Percentiles rank a stretch among this genome's conserved stretches.
Conservation (phyloP, 23 red algal species). For the Gracilaria vermiculophylla region DNA sequence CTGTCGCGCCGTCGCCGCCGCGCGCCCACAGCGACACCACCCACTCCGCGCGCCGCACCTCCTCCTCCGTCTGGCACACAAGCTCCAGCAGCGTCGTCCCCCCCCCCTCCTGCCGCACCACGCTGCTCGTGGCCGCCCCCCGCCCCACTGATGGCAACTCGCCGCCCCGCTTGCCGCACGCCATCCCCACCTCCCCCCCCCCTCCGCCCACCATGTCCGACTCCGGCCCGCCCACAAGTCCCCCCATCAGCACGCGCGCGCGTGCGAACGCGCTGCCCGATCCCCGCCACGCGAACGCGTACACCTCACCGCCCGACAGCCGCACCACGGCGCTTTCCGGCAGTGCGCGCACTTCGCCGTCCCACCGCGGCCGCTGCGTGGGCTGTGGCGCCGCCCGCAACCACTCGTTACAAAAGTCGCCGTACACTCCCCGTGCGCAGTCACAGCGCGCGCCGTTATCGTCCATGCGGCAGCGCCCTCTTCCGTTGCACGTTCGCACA, state of each 20-base stretch:
- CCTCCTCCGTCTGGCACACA: neutral
- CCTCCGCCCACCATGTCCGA: neutral
- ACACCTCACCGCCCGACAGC: neutral
- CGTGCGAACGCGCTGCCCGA: neutral
- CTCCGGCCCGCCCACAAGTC: neutral
- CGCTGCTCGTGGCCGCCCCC: neutral
- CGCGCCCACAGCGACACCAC: conserved; percentile 4
- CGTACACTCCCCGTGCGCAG: neutral
- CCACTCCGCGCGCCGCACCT: neutral
- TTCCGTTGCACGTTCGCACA: neutral
- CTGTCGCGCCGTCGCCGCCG: neutral
- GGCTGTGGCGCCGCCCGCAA: neutral
- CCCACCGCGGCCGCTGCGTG: neutral
- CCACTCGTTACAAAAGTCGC: conserved; percentile 2
- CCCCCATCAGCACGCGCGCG: neutral
- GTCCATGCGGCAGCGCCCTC: neutral
- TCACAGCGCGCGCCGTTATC: neutral
- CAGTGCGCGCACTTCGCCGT: neutral
- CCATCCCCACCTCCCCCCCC: neutral
- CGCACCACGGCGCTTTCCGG: conserved; percentile 10
- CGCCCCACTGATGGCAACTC: neutral
- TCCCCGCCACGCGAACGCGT: neutral
- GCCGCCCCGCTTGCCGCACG: neutral
- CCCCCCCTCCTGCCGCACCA: neutral
- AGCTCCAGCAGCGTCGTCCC: neutral